Evolutionary conservation across 1,284 basidiomycete species (phyloP).

Genomic region (Ceratobasidium sp.): DNA sequence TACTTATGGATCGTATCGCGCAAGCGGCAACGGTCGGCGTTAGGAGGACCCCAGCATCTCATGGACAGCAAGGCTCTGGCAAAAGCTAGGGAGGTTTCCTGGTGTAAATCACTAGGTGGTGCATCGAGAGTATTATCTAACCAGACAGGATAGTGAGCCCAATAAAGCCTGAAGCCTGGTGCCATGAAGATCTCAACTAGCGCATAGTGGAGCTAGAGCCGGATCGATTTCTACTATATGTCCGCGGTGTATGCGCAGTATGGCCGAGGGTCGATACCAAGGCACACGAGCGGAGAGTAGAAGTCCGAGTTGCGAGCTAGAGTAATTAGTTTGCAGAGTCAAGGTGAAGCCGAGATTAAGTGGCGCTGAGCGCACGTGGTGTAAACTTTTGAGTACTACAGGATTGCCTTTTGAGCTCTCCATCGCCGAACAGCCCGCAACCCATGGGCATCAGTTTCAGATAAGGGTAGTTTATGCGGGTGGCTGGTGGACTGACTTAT

Average conservation of each 20-base stretch:
- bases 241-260: background rate
- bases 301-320: too few species aligned
- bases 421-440: too few species aligned
- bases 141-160: background rate
- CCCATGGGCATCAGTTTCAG: too few species aligned
- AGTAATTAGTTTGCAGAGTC: background rate
- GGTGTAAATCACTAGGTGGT: slow-evolving; percentile 7
- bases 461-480: too few species aligned
- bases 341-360: background rate
- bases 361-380: background rate
- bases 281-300: too few species aligned
- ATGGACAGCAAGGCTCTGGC: background rate
- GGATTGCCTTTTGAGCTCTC: background rate
- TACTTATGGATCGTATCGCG: background rate
- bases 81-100: slow-evolving; percentile 3
- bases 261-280: background rate
- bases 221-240: too few species aligned
- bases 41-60: background rate
- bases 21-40: background rate
- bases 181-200: background rate
- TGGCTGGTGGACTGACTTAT: too few species aligned
- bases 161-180: background rate
- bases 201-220: background rate
- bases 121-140: background rate
- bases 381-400: background rate